A percentile compares a stretch with the other conserved stretches of the same genome.
Conservation (phyloP, 2,329 filamentous ascomycete species). For the Fusarium denticulatum region DNA sequence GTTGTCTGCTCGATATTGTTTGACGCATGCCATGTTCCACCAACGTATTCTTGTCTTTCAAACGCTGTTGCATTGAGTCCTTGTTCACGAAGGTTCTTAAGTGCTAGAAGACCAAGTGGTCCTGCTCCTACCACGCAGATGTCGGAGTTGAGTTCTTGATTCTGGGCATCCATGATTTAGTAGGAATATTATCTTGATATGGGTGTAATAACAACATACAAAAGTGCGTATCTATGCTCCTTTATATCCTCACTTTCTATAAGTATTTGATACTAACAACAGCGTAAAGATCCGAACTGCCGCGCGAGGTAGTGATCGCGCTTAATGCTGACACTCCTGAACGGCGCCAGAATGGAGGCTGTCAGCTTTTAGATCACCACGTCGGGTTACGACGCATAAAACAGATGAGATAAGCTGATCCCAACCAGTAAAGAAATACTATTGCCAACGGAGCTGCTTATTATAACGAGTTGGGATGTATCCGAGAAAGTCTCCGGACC, state of each 20-base stretch:
- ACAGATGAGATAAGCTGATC: neutral
- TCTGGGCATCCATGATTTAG: conserved; percentile 25
- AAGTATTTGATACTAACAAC: neutral
- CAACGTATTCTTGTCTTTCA: conserved; percentile 52
- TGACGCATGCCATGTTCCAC: conserved; percentile 55
- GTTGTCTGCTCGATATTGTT: conserved; percentile 48
- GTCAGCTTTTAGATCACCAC: conserved; percentile 16
- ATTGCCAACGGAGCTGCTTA: neutral
- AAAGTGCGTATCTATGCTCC: neutral
- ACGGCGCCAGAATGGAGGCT: neutral
- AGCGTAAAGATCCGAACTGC: neutral
- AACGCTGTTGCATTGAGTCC: conserved; percentile 55
- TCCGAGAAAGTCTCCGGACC: conserved; percentile 22
- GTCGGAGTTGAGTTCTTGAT: conserved; percentile 30
- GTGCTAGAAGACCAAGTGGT: conserved; percentile 50
- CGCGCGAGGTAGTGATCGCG: neutral
- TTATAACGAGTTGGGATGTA: neutral
- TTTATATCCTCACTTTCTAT: conserved; percentile 6
- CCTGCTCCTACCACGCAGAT: conserved; percentile 47
- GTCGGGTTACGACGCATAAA: neutral
- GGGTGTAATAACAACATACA: neutral
- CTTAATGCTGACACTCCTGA: conserved; percentile 6
- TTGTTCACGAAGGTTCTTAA: conserved; percentile 56
- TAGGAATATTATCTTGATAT: neutral
- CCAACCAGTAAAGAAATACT: neutral